These are phyloP conservation scores for Suhomyces emberorum DNA, from an alignment of 805 yeast species.

Conservation along the genomic window DNA sequence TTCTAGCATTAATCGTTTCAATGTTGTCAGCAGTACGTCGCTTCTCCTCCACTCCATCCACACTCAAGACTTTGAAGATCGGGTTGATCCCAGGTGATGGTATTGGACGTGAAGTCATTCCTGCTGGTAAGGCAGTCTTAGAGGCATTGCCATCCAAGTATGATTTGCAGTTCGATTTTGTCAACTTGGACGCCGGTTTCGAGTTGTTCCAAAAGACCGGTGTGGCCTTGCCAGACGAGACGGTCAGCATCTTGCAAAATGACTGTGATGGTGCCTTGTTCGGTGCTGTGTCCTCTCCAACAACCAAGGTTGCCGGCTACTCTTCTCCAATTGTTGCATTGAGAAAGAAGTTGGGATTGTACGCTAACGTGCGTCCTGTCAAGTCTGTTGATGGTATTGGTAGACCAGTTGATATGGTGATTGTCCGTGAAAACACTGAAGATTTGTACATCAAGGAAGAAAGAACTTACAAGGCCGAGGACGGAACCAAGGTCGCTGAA, in stretches of 20 bases:
- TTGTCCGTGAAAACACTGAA: slow-evolving; percentile 98
- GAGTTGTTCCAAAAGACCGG: slow-evolving; percentile 95
- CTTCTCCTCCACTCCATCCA: slow-evolving; percentile 30
- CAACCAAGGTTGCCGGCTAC: slow-evolving; percentile 91
- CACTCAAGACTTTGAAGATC: slow-evolving; percentile 36
- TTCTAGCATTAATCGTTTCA: neutral
- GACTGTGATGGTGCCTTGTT: slow-evolving; percentile 96
- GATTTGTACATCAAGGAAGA: slow-evolving; percentile 96
- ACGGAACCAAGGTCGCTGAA: slow-evolving; percentile 90
- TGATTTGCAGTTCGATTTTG: slow-evolving; percentile 80
- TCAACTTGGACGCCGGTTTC: slow-evolving; percentile 88
- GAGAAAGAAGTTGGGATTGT: slow-evolving; percentile 89
- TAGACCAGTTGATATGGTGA: slow-evolving; percentile 93
- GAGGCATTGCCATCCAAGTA: slow-evolving; percentile 76
- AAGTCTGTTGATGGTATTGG: slow-evolving; percentile 85
- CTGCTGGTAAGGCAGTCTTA: slow-evolving; percentile 87
- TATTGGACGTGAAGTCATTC: slow-evolving; percentile 95
- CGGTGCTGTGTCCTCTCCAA: slow-evolving; percentile 96
- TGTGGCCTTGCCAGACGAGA: slow-evolving; percentile 89
- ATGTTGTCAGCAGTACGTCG: slow-evolving; percentile 28
- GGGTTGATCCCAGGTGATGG: slow-evolving; percentile 98
- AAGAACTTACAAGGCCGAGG: slow-evolving; percentile 63
- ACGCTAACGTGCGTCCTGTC: slow-evolving; percentile 97
- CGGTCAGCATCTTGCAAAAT: slow-evolving; percentile 69
- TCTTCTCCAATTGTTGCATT: slow-evolving; percentile 99